phyloP scores from a whole-genome alignment of 306 rosid species.

The Crataegus laevigata region DNA sequence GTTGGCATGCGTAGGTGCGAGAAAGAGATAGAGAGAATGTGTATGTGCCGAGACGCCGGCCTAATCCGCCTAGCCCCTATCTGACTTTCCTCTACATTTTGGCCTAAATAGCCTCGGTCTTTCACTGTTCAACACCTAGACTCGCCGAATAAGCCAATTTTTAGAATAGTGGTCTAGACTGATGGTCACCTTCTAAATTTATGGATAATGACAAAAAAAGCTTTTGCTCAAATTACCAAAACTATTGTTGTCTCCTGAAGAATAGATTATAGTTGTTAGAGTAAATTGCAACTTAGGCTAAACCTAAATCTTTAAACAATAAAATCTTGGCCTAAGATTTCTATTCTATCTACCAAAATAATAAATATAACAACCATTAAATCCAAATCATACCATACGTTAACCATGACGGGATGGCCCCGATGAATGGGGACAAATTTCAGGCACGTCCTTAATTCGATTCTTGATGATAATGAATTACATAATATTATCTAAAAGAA shows the following conservation, averaged over 20 bases:
- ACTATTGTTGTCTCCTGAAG: neutral
- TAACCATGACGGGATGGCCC: neutral
- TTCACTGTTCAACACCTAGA: too few relatives aligned
- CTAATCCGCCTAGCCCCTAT: too few relatives aligned
- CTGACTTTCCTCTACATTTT: too few relatives aligned
- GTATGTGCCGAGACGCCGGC: too few relatives aligned
- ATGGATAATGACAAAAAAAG: neutral
- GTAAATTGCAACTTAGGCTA: neutral
- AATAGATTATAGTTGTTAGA: neutral
- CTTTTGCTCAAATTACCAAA: neutral
- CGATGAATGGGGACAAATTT: too few relatives aligned
- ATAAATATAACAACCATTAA: neutral
- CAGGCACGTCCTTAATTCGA: too few relatives aligned
- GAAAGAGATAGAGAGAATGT: too few relatives aligned
- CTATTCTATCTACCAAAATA: neutral
- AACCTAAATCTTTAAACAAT: neutral
- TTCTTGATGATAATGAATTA: accelerated
- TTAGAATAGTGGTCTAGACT: neutral
- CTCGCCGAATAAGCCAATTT: too few relatives aligned
- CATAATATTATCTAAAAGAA: too few relatives aligned
- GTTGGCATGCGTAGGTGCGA: too few relatives aligned
- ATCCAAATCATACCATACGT: neutral
- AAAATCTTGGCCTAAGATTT: neutral
- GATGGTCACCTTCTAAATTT: neutral
- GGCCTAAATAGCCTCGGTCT: too few relatives aligned